Evolutionary conservation across 2,329 filamentous ascomycete species (phyloP).

Genomic region (Iodosphaeria phyllophila): DNA sequence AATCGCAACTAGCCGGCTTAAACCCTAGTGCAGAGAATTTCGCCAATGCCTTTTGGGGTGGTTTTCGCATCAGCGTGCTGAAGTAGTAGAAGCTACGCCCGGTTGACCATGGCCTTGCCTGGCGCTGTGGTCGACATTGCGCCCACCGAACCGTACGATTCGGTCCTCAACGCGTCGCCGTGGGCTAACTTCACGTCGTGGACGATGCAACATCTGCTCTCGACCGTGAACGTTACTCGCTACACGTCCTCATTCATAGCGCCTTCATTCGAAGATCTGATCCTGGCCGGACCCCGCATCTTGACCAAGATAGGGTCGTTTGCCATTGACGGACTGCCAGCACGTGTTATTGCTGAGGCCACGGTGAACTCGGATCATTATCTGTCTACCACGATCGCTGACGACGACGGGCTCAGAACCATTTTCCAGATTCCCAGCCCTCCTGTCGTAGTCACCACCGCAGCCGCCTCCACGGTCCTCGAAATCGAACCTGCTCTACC

Average conservation of each 20-base stretch:
- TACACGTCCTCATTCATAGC: constrained; percentile 44
- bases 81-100: too few relatives aligned
- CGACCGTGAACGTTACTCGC: constrained; percentile 34
- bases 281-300: constrained; percentile 51
- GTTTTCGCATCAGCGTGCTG: too few relatives aligned
- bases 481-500: constrained; percentile 22
- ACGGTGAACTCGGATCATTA: constrained; percentile 17
- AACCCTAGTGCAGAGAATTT: too few relatives aligned
- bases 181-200: constrained; percentile 38
- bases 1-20: too few relatives aligned
- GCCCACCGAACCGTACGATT: constrained; percentile 18
- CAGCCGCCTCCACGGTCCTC: constrained; percentile 16
- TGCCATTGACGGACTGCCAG: too few relatives aligned
- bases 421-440: not conserved
- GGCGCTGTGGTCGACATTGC: constrained; percentile 10
- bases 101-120: constrained; percentile 14
- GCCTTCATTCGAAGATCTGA: constrained; percentile 48
- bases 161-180: constrained; percentile 25
- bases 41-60: too few relatives aligned
- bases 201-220: constrained; percentile 23
- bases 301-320: constrained; percentile 41
- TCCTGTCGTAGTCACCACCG: constrained; percentile 12
- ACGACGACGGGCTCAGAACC: constrained; percentile 20
- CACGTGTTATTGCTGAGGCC: constrained; percentile 42
- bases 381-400: constrained; percentile 35